Evolutionary conservation across 192 early-diverging fungal genomes (phyloP).

Genomic region (Linnemannia elongata): DNA sequence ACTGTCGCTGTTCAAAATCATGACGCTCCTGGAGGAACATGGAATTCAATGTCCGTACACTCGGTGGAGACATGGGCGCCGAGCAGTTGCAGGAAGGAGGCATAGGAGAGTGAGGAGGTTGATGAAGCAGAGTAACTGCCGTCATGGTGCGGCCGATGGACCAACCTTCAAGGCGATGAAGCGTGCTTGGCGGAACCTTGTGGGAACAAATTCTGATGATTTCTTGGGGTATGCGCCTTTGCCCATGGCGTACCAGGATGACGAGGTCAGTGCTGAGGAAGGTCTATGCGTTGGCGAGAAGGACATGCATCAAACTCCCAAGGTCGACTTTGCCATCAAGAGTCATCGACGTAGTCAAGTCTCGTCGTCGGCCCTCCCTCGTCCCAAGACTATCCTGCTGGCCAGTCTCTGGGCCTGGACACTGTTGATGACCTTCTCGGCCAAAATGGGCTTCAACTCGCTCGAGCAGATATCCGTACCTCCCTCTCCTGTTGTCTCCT

Average conservation of each 20-base stretch:
- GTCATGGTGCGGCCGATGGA: background rate
- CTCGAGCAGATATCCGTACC: background rate
- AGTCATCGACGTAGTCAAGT: background rate
- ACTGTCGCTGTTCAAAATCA: conserved; percentile 14
- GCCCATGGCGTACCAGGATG: background rate
- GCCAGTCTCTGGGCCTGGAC: conserved; percentile 45
- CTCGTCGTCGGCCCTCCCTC: conserved; percentile 1
- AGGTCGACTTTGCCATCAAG: background rate
- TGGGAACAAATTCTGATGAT: background rate
- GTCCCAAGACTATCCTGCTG: conserved; percentile 34
- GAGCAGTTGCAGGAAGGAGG: background rate
- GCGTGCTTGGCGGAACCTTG: background rate
- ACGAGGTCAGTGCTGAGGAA: conserved; percentile 2
- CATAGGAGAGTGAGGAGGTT: background rate
- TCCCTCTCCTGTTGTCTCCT: background rate
- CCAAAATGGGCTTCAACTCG: conserved; percentile 31
- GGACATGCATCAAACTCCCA: background rate
- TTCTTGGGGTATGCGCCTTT: conserved; percentile 32
- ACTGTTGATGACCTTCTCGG: conserved; percentile 33
- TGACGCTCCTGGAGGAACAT: conserved; percentile 18
- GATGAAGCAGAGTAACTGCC: background rate
- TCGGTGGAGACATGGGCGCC: conserved; percentile 14
- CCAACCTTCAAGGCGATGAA: conserved; percentile 15
- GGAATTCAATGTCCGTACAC: conserved; percentile 12
- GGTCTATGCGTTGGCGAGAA: background rate